Evolutionary conservation across 1,139 yeast genomes (phyloP), one percentile per base, ranked within the genome.

Genomic region (Taphrina sp.): DNA sequence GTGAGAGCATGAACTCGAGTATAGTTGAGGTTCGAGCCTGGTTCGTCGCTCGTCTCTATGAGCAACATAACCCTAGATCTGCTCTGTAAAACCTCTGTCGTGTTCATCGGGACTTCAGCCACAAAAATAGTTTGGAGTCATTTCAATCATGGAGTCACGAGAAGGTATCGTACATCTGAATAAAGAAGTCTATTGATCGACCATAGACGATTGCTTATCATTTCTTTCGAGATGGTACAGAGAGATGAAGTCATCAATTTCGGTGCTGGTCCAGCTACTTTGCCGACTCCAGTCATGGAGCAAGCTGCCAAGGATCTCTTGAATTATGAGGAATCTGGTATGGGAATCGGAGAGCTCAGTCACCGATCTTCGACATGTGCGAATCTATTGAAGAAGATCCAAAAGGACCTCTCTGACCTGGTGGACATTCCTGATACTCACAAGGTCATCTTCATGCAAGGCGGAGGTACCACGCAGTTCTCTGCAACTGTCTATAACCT

Each of bases 391-490:
- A 83, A 88, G 62, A 80, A 80, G 60, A 82, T 97, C 55, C 88
- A 86, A 70, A 74, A 71, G 39, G 79, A 83, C 64, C 73, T 92
- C 65, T 72, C 66, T 46, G 72, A 83, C 64, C 74, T 92, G 58
- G 71, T 88, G 68, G 69, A 75, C 58, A 79, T 92, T 53, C 98
- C 97, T 29, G 95, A 87, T 60, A 84, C 95, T 34, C 95, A 92
- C 69, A 97, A 89, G 67, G 92, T 90, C 1, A 83, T 92, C 67
- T 92, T 90, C 72, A 73, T 90, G 72, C 98, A 92, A 74, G 97
- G 98, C 61, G 98, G 98, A 60, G 98, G 97, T 60, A 90, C 97
- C 52, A 85, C 89, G 37, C 97, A 96, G 3, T 92, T 92, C 66
- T 85, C 97, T 4, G 80, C 95, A 5, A 77, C 88, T 58, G 90